Base-by-base conservation (phyloP, 2,329 filamentous ascomycete species). In the Fusarium papillatum region DNA sequence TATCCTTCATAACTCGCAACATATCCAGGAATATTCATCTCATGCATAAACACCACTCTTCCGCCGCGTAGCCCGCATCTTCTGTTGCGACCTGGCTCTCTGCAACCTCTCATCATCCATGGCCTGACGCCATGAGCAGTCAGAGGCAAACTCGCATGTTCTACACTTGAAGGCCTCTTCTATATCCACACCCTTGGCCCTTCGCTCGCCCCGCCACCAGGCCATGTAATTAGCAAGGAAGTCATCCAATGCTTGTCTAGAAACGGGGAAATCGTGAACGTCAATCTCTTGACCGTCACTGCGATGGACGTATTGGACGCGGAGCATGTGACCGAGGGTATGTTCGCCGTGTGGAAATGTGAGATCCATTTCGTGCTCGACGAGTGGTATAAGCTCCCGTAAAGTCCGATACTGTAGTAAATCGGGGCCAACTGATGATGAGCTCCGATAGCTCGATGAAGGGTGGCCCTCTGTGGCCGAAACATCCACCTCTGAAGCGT, bases 121-220 rank as follows among this genome's bases (percentile, higher is more conserved):
- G 14, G 88, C 87, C 77, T 89, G 87, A 43, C 96, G 88, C 96
- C 96, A 98, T 16, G 90, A 88, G 82, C 96, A 98, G 3, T 87
- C 88, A 4, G 95, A 92, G 0, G 89, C 91, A 82, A 98, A 98
- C 76, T 98, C 95, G 80, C 96, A 98, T 29, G 89, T 91, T 24
- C 91, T 87, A 82, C 96, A 98, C 83, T 98, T 98, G 84, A 93
- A 98, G 0, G 95, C 94, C 78, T 98, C 96, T 79, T 96, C 93
- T 9, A 97, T 89, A 9, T 91, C 88, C 4, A 98, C 96, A 0
- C 96, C 96, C 10, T 88, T 88, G 0, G 95, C 91, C 62, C 89
- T 85, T 19, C 96, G 87, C 78, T 93, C 87, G 1, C 96, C 96
- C 38, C 90, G 91, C 96, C 96, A 98, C 95, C 95, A 98, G n/a